Conservation (phyloP, 345 rosid genomes). For the Limnanthes douglasii region DNA sequence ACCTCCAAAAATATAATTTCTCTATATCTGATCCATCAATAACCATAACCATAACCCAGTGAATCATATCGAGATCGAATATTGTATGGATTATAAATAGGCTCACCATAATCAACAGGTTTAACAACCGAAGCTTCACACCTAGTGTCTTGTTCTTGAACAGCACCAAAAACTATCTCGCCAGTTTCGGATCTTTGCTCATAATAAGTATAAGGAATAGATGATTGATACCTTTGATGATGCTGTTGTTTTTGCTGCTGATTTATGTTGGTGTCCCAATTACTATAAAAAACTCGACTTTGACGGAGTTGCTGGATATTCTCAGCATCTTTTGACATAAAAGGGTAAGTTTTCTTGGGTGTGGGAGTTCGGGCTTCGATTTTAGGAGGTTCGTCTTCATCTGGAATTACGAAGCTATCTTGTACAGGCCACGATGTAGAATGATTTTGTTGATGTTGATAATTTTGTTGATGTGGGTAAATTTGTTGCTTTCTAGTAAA, state of each 20-base stretch:
- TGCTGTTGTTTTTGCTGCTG: slow-evolving; percentile 40
- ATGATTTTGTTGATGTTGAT: slow-evolving; percentile 19
- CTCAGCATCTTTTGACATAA: slow-evolving; percentile 92
- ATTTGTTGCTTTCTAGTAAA: slow-evolving; percentile 26
- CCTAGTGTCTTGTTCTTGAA: slow-evolving; percentile 53
- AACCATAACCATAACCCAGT: slow-evolving; percentile 25
- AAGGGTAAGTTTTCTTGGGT: slow-evolving; percentile 75
- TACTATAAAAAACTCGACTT: slow-evolving; percentile 56
- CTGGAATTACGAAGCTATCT: slow-evolving; percentile 36
- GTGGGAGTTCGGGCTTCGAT: slow-evolving; percentile 71
- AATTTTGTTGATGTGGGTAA: slow-evolving; percentile 20
- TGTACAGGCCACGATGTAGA: slow-evolving; percentile 50
- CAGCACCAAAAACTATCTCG: slow-evolving; percentile 82
- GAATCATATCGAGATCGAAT: slow-evolving; percentile 28
- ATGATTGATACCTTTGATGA: slow-evolving; percentile 57
- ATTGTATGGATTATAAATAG: slow-evolving; percentile 26
- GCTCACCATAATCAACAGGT: slow-evolving; percentile 43
- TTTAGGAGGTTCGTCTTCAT: slow-evolving; percentile 80
- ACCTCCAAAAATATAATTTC: slow-evolving; percentile 3
- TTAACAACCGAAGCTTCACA: slow-evolving; percentile 25
- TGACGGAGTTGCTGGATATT: slow-evolving; percentile 82
- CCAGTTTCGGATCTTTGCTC: slow-evolving; percentile 66
- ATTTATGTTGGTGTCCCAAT: slow-evolving; percentile 44
- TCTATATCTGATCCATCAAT: slow-evolving; percentile 24
- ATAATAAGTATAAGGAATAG: slow-evolving; percentile 55